Percentiles rank a stretch among this genome's conserved stretches.
These are phyloP conservation scores for Chytriomyces sp. DNA, from an alignment of 192 early-diverging fungal species.

Conservation along the genomic window DNA sequence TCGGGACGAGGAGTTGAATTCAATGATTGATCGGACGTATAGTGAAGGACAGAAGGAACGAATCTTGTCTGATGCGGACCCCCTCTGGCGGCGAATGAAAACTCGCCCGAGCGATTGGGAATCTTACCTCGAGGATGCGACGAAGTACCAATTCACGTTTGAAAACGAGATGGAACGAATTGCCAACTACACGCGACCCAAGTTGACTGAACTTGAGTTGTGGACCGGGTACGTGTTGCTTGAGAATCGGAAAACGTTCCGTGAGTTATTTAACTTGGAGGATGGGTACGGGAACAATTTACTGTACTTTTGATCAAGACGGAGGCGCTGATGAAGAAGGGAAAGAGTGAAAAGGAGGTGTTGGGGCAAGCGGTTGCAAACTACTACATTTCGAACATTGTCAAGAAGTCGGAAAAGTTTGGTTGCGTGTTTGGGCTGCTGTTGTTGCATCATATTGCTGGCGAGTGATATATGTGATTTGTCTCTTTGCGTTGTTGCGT, in stretches of 20 bases:
- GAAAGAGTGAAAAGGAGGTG: neutral
- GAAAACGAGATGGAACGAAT: slow-evolving; percentile 23
- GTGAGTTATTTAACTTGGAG: slow-evolving; percentile 18
- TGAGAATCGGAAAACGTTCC: slow-evolving; percentile 2
- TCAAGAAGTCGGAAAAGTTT: neutral
- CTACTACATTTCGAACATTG: slow-evolving; percentile 34
- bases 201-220: slow-evolving; percentile 23
- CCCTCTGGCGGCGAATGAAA: slow-evolving; percentile 12
- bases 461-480: too few species aligned
- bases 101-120: slow-evolving; percentile 4
- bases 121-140: slow-evolving; percentile 12
- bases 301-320: slow-evolving; percentile 8
- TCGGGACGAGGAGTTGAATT: slow-evolving; percentile 26
- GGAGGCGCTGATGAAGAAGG: slow-evolving; percentile 10
- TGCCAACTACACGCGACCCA: slow-evolving; percentile 18
- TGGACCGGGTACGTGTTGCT: slow-evolving; percentile 24
- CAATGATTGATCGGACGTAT: slow-evolving; percentile 17
- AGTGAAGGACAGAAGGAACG: too few species aligned
- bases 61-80: slow-evolving; percentile 6
- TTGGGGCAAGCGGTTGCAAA: slow-evolving; percentile 2
- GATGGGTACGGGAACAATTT: slow-evolving; percentile 33
- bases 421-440: slow-evolving; percentile 29
- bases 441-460: slow-evolving; percentile 20
- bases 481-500: too few species aligned
- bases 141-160: slow-evolving; percentile 18